A percentile compares a stretch with the other conserved stretches of the same genome.
Evolutionary conservation across 306 rosid species (phyloP).

Genomic region (Pachyrhizus erosus): DNA sequence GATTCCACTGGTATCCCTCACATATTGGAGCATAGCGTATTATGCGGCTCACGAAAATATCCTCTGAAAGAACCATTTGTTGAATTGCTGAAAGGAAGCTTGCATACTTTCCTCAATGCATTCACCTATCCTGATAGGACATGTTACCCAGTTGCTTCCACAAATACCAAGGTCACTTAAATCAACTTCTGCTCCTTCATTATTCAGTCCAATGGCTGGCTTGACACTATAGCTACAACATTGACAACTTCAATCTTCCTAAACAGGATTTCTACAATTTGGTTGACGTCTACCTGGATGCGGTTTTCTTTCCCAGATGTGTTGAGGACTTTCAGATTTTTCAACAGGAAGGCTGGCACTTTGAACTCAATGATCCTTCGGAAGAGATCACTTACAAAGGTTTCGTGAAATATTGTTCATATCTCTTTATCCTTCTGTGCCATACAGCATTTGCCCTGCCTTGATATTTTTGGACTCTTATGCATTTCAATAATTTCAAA

Average conservation of each 20-base stretch:
- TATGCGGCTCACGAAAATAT: slow-evolving; percentile 95
- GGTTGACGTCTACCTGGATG: slow-evolving; percentile 96
- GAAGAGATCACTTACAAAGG: slow-evolving; percentile 93
- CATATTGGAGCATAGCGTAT: slow-evolving; percentile 94
- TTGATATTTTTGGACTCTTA: not conserved
- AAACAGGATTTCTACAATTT: slow-evolving; percentile 90
- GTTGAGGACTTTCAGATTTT: slow-evolving; percentile 84
- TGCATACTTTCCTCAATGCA: slow-evolving; percentile 91
- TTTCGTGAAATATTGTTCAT: slow-evolving; percentile 29
- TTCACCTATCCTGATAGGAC: slow-evolving; percentile 98
- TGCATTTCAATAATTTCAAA: slow-evolving; percentile 10
- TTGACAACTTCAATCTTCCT: slow-evolving; percentile 31
- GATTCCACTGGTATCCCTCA: slow-evolving; percentile 99
- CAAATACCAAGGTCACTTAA: slow-evolving; percentile 73
- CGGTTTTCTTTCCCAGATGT: slow-evolving; percentile 95
- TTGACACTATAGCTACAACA: not conserved
- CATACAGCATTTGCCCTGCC: not conserved
- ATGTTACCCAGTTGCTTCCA: slow-evolving; percentile 97
- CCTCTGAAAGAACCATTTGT: slow-evolving; percentile 97
- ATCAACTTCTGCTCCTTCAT: slow-evolving; percentile 12
- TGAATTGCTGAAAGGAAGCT: slow-evolving; percentile 90
- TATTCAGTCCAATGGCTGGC: not conserved
- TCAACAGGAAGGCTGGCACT: slow-evolving; percentile 99
- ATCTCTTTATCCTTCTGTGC: not conserved
- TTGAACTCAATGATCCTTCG: slow-evolving; percentile 90